Evolutionary conservation across 2,329 filamentous ascomycete genomes (phyloP).

Genomic region (Sarocladium kiliense): DNA sequence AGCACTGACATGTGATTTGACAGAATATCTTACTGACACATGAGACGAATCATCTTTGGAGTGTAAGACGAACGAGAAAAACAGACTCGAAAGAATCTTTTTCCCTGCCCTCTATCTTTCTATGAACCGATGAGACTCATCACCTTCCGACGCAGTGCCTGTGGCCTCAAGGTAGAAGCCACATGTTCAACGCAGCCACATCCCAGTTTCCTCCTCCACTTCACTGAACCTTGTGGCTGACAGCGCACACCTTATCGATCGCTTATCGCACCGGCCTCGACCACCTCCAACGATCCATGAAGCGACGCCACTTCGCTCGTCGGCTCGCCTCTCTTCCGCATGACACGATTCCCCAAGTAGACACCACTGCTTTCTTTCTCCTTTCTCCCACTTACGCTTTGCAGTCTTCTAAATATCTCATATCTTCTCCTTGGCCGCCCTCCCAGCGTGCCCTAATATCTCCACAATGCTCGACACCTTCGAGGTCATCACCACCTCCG

Average conservation of each 20-base stretch:
- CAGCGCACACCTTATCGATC: not conserved
- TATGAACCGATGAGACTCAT: no score
- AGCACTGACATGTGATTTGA: no score
- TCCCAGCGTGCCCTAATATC: not conserved
- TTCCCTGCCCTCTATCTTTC: no score
- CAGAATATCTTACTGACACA: no score
- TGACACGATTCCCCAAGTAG: not conserved
- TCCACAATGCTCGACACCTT: conserved; percentile 87
- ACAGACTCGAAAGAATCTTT: no score
- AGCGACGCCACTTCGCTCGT: conserved; percentile 1
- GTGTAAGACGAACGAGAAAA: no score
- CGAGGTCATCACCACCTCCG: conserved; percentile 92
- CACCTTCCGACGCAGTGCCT: not conserved
- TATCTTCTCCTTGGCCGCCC: not conserved
- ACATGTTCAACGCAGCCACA: not conserved
- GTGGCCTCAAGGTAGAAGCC: not conserved
- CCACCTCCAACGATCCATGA: not conserved
- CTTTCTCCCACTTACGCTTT: not conserved
- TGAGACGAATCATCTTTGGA: no score
- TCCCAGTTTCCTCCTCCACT: not conserved
- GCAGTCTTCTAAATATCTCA: not conserved
- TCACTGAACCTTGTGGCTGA: conserved; percentile 1
- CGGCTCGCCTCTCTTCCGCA: conserved; percentile 1
- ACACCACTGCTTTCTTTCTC: not conserved
- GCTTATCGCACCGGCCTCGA: not conserved